Evolutionary conservation across 148 eudicot genomes (phyloP).

Genomic region (Amaranthus palmeri): DNA sequence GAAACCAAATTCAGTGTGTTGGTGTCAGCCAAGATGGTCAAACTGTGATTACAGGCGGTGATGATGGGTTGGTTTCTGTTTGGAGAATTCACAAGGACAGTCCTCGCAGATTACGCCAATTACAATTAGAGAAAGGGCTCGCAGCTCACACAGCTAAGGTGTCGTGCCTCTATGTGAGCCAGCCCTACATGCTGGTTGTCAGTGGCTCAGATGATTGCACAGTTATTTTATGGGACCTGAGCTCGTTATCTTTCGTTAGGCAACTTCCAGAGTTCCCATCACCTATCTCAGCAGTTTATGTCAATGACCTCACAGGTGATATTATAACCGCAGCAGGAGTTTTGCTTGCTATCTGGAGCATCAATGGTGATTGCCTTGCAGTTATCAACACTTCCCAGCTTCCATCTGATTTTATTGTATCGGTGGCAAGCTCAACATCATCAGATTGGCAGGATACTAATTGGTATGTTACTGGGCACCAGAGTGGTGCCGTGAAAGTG

Average conservation of each 20-base stretch:
- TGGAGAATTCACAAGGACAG: constrained; percentile 77
- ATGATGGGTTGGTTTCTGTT: constrained; percentile 74
- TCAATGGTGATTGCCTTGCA: constrained; percentile 89
- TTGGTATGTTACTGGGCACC: constrained; percentile 93
- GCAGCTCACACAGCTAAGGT: constrained; percentile 68
- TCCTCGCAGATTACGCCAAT: constrained; percentile 45
- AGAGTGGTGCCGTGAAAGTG: constrained; percentile 87
- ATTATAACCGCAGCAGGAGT: constrained; percentile 86
- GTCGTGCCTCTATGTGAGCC: constrained; percentile 77
- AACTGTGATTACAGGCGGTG: constrained; percentile 73
- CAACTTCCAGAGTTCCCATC: constrained; percentile 93
- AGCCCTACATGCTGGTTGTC: constrained; percentile 89
- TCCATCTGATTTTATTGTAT: constrained; percentile 75
- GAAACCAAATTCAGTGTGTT: constrained; percentile 81
- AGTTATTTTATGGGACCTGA: constrained; percentile 87
- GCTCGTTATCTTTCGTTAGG: constrained; percentile 70
- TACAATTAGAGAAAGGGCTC: constrained; percentile 72
- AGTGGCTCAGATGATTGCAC: constrained; percentile 92
- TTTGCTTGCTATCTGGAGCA: constrained; percentile 82
- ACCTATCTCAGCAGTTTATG: constrained; percentile 76
- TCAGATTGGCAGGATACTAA: constrained; percentile 85
- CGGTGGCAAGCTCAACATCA: constrained; percentile 65
- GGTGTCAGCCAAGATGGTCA: constrained; percentile 88
- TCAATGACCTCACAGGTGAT: constrained; percentile 82
- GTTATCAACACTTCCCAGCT: constrained; percentile 87